These are phyloP conservation scores for Graphilbum sp. DNA, from an alignment of 2,329 filamentous ascomycete species.

Conservation along the genomic window DNA sequence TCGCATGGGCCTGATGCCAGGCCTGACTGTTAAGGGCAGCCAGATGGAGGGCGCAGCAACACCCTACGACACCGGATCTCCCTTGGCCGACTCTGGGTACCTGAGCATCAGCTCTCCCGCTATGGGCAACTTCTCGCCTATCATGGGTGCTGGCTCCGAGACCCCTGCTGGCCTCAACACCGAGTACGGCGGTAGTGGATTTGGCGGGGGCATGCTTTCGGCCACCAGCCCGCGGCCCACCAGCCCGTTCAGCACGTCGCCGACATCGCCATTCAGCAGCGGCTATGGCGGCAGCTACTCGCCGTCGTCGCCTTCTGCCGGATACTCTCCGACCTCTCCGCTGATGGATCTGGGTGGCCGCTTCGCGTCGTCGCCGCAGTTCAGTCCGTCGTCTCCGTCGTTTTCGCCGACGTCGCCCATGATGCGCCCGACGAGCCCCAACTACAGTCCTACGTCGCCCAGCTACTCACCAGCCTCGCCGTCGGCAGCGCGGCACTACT, in stretches of 20 bases:
- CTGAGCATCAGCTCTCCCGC: conserved; percentile 46
- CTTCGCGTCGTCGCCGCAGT: conserved; percentile 39
- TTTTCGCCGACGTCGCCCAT: conserved; percentile 47
- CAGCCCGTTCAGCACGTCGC: conserved; percentile 60
- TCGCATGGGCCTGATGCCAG: conserved; percentile 65
- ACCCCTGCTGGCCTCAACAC: conserved; percentile 48
- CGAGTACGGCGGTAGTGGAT: conserved; percentile 38
- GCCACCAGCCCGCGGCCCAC: conserved; percentile 53
- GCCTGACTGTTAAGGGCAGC: conserved; percentile 59
- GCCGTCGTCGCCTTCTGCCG: conserved; percentile 57
- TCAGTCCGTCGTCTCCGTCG: conserved; percentile 46
- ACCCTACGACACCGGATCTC: conserved; percentile 80
- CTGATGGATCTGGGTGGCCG: conserved; percentile 36
- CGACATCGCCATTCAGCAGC: conserved; percentile 47
- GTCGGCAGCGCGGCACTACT: conserved; percentile 39
- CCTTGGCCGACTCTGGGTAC: conserved; percentile 52
- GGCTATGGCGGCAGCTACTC: conserved; percentile 48
- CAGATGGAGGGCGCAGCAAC: conserved; percentile 74
- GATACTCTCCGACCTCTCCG: conserved; percentile 65
- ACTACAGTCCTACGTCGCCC: conserved; percentile 49
- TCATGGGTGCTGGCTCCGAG: conserved; percentile 59
- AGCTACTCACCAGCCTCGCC: conserved; percentile 49
- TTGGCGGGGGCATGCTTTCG: conserved; percentile 32
- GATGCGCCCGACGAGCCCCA: conserved; percentile 38
- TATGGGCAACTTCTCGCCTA: conserved; percentile 57